A percentile compares a stretch with the other conserved stretches of the same genome.
phyloP scores from a whole-genome alignment of 2,329 filamentous ascomycete species.

The Epichloe elymi region DNA sequence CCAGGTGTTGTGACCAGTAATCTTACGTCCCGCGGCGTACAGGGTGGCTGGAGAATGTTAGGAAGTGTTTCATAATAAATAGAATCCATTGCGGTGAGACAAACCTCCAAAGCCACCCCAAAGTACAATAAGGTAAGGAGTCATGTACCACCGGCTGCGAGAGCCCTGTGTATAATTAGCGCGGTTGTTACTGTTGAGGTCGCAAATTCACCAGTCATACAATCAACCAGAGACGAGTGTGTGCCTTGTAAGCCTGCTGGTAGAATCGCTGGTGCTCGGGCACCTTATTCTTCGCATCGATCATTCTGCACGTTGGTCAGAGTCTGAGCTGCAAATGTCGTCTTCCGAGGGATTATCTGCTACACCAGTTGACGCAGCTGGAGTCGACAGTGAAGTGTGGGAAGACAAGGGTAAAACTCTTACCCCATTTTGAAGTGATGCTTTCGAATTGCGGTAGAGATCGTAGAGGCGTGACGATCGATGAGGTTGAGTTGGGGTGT shows the following conservation, averaged over 20 bases:
- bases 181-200: background rate
- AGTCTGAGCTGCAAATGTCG: conserved; percentile 4
- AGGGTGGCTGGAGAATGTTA: conserved; percentile 32
- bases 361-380: background rate
- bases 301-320: conserved; percentile 28
- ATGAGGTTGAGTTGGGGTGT: conserved; percentile 14
- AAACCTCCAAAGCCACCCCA: conserved; percentile 50
- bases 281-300: conserved; percentile 67
- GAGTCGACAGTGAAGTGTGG: background rate
- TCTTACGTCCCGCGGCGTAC: conserved; percentile 63
- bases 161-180: conserved; percentile 36
- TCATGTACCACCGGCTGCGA: conserved; percentile 50
- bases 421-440: conserved; percentile 29
- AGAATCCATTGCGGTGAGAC: conserved; percentile 17
- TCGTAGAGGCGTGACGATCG: conserved; percentile 11
- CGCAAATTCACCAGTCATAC: conserved; percentile 34
- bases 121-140: conserved; percentile 54
- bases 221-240: conserved; percentile 64
- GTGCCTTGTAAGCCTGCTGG: conserved; percentile 57
- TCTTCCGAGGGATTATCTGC: background rate
- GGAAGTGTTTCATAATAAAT: background rate
- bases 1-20: conserved; percentile 70
- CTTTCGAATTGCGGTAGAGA: conserved; percentile 11
- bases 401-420: conserved; percentile 7
- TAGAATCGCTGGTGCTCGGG: conserved; percentile 62